phyloP scores from a whole-genome alignment of 371 early-diverging fungal species.

The Lichtheimia ornata region DNA sequence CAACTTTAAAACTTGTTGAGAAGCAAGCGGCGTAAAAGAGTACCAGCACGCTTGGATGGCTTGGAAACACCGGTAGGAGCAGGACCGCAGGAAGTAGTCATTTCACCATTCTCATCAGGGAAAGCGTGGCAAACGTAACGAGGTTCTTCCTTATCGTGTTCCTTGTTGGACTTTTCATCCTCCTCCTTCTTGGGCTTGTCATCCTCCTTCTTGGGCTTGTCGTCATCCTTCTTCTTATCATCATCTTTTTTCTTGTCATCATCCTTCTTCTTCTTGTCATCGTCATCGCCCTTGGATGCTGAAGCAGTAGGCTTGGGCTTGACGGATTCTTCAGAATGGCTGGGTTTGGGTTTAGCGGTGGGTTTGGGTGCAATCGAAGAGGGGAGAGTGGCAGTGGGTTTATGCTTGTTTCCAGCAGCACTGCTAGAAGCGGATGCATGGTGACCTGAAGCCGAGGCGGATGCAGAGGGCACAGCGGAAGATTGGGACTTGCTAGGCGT shows the following conservation, averaged over 20 bases:
- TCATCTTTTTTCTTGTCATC: too few species aligned
- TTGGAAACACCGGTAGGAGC: constrained; percentile 4
- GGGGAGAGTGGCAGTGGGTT: constrained; percentile 16
- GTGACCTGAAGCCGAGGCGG: constrained; percentile 5
- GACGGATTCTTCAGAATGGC: constrained; percentile 1
- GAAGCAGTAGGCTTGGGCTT: neutral
- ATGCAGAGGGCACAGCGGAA: neutral
- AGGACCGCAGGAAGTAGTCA: constrained; percentile 8
- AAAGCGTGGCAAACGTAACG: constrained; percentile 8
- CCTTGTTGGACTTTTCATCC: too few species aligned
- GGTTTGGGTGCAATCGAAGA: constrained; percentile 13
- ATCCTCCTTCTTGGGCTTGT: too few species aligned
- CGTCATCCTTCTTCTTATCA: too few species aligned
- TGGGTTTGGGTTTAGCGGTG: constrained; percentile 5
- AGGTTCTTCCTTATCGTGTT: neutral
- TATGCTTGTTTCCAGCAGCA: neutral
- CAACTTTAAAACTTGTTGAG: neutral
- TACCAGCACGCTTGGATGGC: constrained; percentile 12
- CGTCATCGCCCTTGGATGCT: too few species aligned
- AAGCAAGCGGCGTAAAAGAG: constrained; percentile 2
- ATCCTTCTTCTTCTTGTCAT: too few species aligned
- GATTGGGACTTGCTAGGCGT: neutral
- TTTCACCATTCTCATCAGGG: constrained; percentile 7
- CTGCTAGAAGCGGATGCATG: neutral
- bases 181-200: too few species aligned